Percentiles rank a stretch among this genome's conserved stretches.
Conservation (phyloP, 2,329 filamentous ascomycete species). For the Cladobotryum mycophilum region DNA sequence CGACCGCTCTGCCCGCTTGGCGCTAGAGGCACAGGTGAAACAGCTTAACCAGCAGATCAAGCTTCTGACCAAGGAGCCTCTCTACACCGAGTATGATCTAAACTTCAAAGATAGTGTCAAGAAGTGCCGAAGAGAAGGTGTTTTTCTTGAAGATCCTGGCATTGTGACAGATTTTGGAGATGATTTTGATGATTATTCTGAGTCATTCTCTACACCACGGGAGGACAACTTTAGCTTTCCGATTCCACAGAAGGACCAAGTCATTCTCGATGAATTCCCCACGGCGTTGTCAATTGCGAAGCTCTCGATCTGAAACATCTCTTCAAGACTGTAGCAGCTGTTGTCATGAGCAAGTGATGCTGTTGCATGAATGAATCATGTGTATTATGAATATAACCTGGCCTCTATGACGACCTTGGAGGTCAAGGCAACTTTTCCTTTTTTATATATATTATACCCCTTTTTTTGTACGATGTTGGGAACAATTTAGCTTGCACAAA, state of each 20-base stretch:
- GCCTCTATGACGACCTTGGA: no score
- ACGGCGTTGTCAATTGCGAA: slow-evolving; percentile 60
- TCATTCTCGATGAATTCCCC: slow-evolving; percentile 46
- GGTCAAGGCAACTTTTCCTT: no score
- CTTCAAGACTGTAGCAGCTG: no score
- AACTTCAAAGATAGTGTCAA: background rate
- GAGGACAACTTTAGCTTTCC: slow-evolving; percentile 33
- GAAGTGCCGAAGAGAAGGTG: background rate
- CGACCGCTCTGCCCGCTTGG: slow-evolving; percentile 50
- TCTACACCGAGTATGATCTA: slow-evolving; percentile 15
- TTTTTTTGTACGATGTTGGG: no score
- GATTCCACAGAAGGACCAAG: slow-evolving; percentile 28
- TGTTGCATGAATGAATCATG: no score
- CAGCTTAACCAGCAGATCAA: slow-evolving; percentile 46
- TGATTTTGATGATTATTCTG: slow-evolving; percentile 36
- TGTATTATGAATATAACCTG: no score
- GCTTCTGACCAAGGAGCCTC: slow-evolving; percentile 33
- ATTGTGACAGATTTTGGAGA: slow-evolving; percentile 32
- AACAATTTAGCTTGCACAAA: slow-evolving; percentile 13
- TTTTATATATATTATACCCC: no score
- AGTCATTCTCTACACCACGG: slow-evolving; percentile 46
- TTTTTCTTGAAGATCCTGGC: slow-evolving; percentile 29
- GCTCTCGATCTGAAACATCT: slow-evolving; percentile 37
- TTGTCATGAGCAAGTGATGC: no score
- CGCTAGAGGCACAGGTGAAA: slow-evolving; percentile 51